Base-by-base conservation (phyloP, 2,329 filamentous ascomycete genomes). In the Parafenestella ontariensis region DNA sequence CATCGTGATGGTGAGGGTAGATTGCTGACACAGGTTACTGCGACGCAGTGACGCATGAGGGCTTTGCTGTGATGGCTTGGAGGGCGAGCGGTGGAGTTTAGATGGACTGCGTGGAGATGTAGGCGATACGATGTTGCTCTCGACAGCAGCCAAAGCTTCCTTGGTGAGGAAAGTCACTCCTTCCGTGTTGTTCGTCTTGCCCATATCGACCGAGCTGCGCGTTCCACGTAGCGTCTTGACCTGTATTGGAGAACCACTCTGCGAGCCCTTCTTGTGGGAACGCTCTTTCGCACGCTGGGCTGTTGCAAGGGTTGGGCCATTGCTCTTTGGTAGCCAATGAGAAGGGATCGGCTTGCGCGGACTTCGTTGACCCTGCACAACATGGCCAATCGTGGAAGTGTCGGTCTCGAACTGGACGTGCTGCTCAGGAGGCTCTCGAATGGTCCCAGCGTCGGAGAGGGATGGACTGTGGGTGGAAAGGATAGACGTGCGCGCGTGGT, bases 301-400 rank as follows among this genome's bases (percentile, higher is more conserved):
- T 2, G 68, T 72, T 13, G 54, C 53, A 8, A 70, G 54, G 2
- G 45, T 57, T 1, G 70, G 67, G 1, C 53, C 59, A 15, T 37
- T 50, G 15, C 42, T 51, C 29, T 46, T 52, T 21, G 54, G 43
- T 11, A 59, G 48, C 70, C 70, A 71, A 13, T 70, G 64, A 2
- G 62, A 28, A 24, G 71, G 69, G 17, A 72, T 60, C 1, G 70
- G 48, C 50, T 71, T 72, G 21, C 70, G 68, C 1, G 65, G 58
- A 26, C 65, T 72, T 1, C 49, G 36, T 6, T 47, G 42, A 3
- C 39, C 46, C 5, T 52, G 44, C 3, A 34, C 44, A 11, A 13
- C 33, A 10, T 54, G 33, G 0, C 20, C 11, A 4, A 46, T 15
- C n/a, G 28, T 43, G 7, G 40, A 23, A 23, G 36, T 28, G 10